These are phyloP conservation scores for Amanita jacksonii DNA, from an alignment of 768 basidiomycete species.

Conservation along the genomic window DNA sequence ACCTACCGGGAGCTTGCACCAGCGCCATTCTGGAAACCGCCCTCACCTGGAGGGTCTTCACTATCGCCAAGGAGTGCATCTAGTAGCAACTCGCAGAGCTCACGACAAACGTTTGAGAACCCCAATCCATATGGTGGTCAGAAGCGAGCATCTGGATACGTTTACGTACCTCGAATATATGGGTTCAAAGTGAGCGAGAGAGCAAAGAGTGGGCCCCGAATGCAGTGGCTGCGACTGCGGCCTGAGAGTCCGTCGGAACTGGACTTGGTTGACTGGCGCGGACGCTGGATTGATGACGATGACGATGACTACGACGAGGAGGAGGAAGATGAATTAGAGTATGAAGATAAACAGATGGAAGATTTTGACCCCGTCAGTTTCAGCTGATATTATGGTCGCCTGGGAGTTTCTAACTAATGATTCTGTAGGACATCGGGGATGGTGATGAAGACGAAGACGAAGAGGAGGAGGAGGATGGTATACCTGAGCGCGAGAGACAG, in stretches of 20 bases:
- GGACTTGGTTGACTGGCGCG: constrained; percentile 85
- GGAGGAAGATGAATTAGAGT: constrained; percentile 49
- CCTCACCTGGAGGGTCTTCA: constrained; percentile 45
- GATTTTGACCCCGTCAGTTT: constrained; percentile 72
- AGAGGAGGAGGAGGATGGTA: constrained; percentile 48
- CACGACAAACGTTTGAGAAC: constrained; percentile 58
- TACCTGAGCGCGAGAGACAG: constrained; percentile 21
- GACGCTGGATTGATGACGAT: constrained; percentile 71
- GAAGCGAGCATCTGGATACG: constrained; percentile 75
- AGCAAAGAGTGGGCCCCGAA: constrained; percentile 89
- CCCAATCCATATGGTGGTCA: constrained; percentile 87
- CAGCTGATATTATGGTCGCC: not conserved
- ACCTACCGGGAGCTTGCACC: constrained; percentile 94
- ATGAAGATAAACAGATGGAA: constrained; percentile 73
- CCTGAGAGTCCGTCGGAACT: constrained; percentile 75
- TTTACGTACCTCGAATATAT: constrained; percentile 90
- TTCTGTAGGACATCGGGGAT: constrained; percentile 37
- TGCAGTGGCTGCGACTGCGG: constrained; percentile 91
- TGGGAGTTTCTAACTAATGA: too few relatives aligned
- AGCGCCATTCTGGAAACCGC: constrained; percentile 84
- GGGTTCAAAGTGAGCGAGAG: constrained; percentile 97
- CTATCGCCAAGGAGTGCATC: constrained; percentile 46
- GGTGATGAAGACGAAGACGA: constrained; percentile 55
- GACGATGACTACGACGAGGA: constrained; percentile 53
- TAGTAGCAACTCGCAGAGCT: constrained; percentile 36